Evolutionary conservation across 2,329 filamentous ascomycete species (phyloP), one percentile per base, ranked within the genome.

Genomic region (Penicillium rolfsii): DNA sequence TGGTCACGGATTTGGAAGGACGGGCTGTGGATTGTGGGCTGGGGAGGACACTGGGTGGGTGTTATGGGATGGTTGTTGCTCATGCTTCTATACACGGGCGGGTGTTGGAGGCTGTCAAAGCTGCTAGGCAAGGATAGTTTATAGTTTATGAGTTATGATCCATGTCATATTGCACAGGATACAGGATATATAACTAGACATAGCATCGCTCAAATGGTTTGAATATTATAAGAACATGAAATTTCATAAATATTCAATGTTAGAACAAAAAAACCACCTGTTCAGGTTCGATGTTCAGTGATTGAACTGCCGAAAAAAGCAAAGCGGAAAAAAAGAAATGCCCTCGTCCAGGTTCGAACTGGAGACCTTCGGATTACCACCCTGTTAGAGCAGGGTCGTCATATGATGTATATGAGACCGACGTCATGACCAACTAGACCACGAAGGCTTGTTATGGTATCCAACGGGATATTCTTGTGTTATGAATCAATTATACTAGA

Each of bases 1-100:
- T 76, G 52, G 78, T 85, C 26, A 81, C 77, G 2, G 84, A 86
- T 69, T 70, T 85, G 48, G 71, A 82, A 33, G 83, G 84, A 1
- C 80, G 75, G 38, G 66, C 75, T 3, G 80, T 85, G 36, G 80
- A 84, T 60, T 84, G 83, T 65, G 72, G 75, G 5, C 57, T 71
- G n/a, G 79, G 79, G 6, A 72, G 79, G 61, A 75, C 70, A 14
- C 66, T 81, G 46, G 70, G 71, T 16, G 70, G 67, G 7, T 79
- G 79, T 59, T 71, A 74, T 61, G 79, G 79, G 6, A 74, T 79
- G 70, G 72, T 81, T 54, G 74, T 77, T 62, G 78, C 78, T 43
- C 75, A 76, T 41, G 66, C 67, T n/a, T 73, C 69, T 4, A 70
- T 78, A 22, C 77, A 80, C 67, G 57, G 57, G 14, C 63, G 53